phyloP scores from a whole-genome alignment of 2,329 filamentous ascomycete species.

The Bipolaris oryzae region DNA sequence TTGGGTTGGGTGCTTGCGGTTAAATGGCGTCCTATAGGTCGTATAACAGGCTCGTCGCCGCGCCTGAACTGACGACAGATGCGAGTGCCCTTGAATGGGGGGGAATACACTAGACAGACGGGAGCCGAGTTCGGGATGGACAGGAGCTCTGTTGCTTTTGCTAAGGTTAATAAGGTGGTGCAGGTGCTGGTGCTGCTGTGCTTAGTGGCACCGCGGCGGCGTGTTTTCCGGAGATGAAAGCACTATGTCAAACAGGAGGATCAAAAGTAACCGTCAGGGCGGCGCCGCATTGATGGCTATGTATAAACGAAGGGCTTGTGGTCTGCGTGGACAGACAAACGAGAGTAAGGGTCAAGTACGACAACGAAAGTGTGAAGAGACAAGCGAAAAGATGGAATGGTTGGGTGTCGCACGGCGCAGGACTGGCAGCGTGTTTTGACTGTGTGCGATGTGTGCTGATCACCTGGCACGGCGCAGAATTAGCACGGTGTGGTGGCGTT shows the following conservation, averaged over 20 bases:
- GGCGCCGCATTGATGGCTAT: background rate
- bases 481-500: constrained; percentile 30
- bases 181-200: constrained; percentile 17
- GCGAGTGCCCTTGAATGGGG: background rate
- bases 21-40: too few species aligned
- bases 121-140: background rate
- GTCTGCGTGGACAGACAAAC: constrained; percentile 8
- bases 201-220: constrained; percentile 21
- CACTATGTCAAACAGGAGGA: constrained; percentile 5
- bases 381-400: constrained; percentile 20
- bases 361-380: constrained; percentile 34
- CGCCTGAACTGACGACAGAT: background rate
- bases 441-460: constrained; percentile 32
- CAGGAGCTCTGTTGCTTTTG: constrained; percentile 18
- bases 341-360: constrained; percentile 18
- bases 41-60: background rate
- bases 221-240: constrained; percentile 18
- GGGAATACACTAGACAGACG: constrained; percentile 5
- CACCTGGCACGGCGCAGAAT: constrained; percentile 36
- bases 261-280: constrained; percentile 12
- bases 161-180: constrained; percentile 5
- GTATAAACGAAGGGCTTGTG: constrained; percentile 7
- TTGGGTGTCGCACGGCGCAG: constrained; percentile 20
- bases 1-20: too few species aligned
- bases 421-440: constrained; percentile 31